phyloP scores from a whole-genome alignment of 2,329 filamentous ascomycete genomes.

The Fusarium irregulare region DNA sequence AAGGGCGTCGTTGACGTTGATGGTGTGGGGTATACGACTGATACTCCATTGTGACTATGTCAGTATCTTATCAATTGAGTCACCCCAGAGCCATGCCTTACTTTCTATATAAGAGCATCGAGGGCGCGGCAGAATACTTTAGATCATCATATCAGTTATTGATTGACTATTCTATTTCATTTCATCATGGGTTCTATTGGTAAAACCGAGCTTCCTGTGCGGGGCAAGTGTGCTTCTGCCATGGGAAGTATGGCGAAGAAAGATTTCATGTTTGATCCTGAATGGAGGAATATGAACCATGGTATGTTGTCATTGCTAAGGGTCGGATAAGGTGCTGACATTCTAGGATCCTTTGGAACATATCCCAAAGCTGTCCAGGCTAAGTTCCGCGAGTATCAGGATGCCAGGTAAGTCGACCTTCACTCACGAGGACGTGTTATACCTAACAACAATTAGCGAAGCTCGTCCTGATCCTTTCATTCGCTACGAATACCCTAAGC shows the following conservation, averaged over 20 bases:
- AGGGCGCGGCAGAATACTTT: not conserved
- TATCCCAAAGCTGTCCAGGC: conserved; percentile 72
- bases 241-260: conserved; percentile 61
- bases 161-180: not conserved
- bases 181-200: conserved; percentile 40
- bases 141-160: not conserved
- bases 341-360: conserved; percentile 80
- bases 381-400: conserved; percentile 72
- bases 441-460: conserved; percentile 58
- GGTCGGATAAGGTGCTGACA: not conserved
- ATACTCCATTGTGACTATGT: not conserved
- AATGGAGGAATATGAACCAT: conserved; percentile 82
- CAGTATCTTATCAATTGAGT: conserved; percentile 28
- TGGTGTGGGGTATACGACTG: conserved; percentile 35
- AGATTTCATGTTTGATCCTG: conserved; percentile 75
- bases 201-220: conserved; percentile 39
- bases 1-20: conserved; percentile 43
- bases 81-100: not conserved
- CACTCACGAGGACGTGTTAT: too few relatives aligned
- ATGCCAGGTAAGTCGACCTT: conserved; percentile 53
- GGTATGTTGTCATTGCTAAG: conserved; percentile 59
- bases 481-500: conserved; percentile 71
- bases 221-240: conserved; percentile 33
- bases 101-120: conserved; percentile 18
- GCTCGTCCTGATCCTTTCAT: conserved; percentile 79